A percentile compares a stretch with the other conserved stretches of the same genome.
phyloP scores from a whole-genome alignment of 306 rosid genomes.

The Cajanus cajan region DNA sequence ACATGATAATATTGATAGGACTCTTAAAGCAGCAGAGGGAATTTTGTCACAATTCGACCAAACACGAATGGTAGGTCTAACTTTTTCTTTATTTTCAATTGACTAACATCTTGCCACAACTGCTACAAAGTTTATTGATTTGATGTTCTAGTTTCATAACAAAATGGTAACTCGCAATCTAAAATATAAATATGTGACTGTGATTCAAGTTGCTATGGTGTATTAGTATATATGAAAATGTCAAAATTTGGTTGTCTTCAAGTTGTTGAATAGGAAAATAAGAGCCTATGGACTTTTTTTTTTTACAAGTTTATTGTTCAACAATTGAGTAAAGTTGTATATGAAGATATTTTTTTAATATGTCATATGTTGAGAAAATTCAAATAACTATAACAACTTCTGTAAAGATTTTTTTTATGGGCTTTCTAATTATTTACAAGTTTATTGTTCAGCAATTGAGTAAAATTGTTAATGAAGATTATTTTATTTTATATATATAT shows the following conservation, averaged over 20 bases:
- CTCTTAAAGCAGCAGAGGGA: constrained; percentile 73
- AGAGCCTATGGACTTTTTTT: neutral
- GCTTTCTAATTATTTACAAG: neutral
- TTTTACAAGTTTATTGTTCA: neutral
- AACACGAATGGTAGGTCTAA: constrained; percentile 65
- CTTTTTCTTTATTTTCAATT: neutral
- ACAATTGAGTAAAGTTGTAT: too few species aligned
- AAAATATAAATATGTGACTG: neutral
- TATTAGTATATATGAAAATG: neutral
- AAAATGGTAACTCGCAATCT: neutral
- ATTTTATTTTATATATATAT: too few species aligned
- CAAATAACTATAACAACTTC: neutral
- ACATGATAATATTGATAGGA: constrained; percentile 86
- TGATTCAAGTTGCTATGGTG: neutral
- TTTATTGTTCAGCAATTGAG: neutral
- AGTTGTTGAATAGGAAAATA: neutral
- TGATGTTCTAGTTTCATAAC: neutral
- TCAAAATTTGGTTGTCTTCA: neutral
- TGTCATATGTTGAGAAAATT: neutral
- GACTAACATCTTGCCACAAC: neutral
- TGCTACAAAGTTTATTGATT: neutral
- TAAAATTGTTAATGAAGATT: too few species aligned
- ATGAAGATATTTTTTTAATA: too few species aligned
- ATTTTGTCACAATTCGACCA: constrained; percentile 77
- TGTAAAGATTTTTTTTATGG: neutral